Evolutionary conservation across 2,329 filamentous ascomycete genomes (phyloP).

Genomic region (Monilinia vaccinii-corymbosi): DNA sequence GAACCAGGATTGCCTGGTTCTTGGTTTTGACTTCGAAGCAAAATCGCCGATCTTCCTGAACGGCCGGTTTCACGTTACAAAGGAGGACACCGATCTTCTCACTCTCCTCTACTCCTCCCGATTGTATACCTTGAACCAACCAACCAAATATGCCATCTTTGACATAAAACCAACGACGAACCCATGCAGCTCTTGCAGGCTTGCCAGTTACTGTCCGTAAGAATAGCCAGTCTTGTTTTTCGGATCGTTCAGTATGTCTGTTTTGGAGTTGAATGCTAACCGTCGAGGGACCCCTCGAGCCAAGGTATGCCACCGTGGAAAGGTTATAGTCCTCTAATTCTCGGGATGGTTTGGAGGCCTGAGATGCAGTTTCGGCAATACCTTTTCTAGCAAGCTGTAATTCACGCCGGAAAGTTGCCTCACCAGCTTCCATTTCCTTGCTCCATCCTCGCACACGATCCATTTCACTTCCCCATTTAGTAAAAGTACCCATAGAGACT

Average conservation of each 20-base stretch:
- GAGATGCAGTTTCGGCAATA: constrained; percentile 69
- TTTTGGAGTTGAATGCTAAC: constrained; percentile 37
- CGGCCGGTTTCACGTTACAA: constrained; percentile 84
- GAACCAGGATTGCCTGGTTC: constrained; percentile 77
- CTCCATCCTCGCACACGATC: constrained; percentile 89
- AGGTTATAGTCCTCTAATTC: constrained; percentile 89
- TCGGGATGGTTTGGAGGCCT: constrained; percentile 67
- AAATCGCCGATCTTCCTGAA: constrained; percentile 87
- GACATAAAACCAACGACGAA: constrained; percentile 89
- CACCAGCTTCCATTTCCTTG: constrained; percentile 86
- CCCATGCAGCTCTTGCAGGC: constrained; percentile 82
- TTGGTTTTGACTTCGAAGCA: constrained; percentile 99
- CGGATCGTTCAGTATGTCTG: constrained; percentile 42
- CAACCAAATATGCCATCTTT: constrained; percentile 95
- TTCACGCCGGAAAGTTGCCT: constrained; percentile 73
- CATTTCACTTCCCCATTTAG: constrained; percentile 69
- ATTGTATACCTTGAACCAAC: constrained; percentile 71
- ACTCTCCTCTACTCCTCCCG: constrained; percentile 82
- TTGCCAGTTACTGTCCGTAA: constrained; percentile 75
- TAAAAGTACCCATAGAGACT: constrained; percentile 49
- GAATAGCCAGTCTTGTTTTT: constrained; percentile 95
- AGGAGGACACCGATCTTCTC: constrained; percentile 93
- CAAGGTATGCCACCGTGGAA: constrained; percentile 82
- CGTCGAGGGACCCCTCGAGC: constrained; percentile 56
- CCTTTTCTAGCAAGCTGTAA: constrained; percentile 69